Evolutionary conservation across 176 grass and related monocot genomes (phyloP), one percentile per base, ranked within the genome.

Genomic region (Olyra latifolia): DNA sequence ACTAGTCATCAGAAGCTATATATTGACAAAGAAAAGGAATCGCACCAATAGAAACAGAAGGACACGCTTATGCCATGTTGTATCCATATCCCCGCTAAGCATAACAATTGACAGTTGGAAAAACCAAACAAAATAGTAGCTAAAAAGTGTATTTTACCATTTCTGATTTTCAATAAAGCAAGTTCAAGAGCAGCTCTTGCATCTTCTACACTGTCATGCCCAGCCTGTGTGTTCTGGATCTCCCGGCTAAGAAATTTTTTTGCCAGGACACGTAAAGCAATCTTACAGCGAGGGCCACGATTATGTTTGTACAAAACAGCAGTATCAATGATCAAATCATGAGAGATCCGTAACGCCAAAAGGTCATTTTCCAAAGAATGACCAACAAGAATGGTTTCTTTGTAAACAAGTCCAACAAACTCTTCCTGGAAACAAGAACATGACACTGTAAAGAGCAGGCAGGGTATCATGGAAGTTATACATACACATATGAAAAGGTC

Each of bases 361-460:
- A 98, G 88, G 32, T 95, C 95, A 78, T 98, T 98, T 91, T 95
- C 92, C 62, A 98, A 87, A 78, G 95, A 98, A 90, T 98, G 95
- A 4, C 92, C 95, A 65, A 98, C 95, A 85, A 98, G 86, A 82
- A 95, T 87, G 8, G 95, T 98, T 87, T 98, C 95, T 85, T 89
- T 95, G 69, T 91, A 58, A 4, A 93, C 95, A 80, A 95, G 83
- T 42, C 61, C 45, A 80, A 82, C 69, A 87, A 98, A 94, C 32
- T 89, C 90, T 87, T 91, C 92, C 92, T 98, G 83, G 7, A 88
- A 80, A 88, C 39, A 88, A 22, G 38, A 83, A 84, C 48, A 55
- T 13, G 72, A 46, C 45, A 43, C 62, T 66, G 39, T 45, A 48
- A 54, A 48, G 6, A 28, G 63, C 19, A 66, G 68, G 43, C 20